A percentile compares a stretch with the other conserved stretches of the same genome.
These are phyloP conservation scores for Hymenoscyphus occultus DNA, from an alignment of 2,329 filamentous ascomycete genomes.

Conservation along the genomic window DNA sequence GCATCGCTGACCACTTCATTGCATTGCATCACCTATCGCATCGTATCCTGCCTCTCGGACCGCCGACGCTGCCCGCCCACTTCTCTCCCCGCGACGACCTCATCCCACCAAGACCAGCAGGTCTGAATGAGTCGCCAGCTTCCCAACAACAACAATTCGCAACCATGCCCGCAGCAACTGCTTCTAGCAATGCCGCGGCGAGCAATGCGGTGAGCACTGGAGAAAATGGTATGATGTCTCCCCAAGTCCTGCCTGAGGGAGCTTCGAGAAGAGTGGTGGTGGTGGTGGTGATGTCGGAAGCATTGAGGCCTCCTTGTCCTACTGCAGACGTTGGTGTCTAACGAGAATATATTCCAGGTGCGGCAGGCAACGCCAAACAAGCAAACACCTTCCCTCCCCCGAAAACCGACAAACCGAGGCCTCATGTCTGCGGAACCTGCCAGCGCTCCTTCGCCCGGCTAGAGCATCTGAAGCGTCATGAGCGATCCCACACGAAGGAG, in stretches of 20 bases:
- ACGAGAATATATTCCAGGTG: slow-evolving; percentile 15
- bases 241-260: background rate
- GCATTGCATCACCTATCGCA: background rate
- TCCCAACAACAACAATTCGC: slow-evolving; percentile 27
- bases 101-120: slow-evolving; percentile 21
- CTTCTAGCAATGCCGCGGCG: slow-evolving; percentile 27
- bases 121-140: slow-evolving; percentile 30
- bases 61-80: slow-evolving; percentile 21
- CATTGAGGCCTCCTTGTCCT: slow-evolving; percentile 18
- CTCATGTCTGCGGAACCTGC: slow-evolving; percentile 90
- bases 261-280: background rate
- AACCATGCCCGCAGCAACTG: slow-evolving; percentile 34
- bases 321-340: slow-evolving; percentile 7
- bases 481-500: slow-evolving; percentile 94
- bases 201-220: slow-evolving; percentile 30
- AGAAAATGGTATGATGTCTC: slow-evolving; percentile 33
- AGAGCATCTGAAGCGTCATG: slow-evolving; percentile 95
- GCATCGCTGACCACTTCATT: background rate
- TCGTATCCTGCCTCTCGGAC: background rate
- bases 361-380: slow-evolving; percentile 27
- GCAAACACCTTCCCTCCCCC: slow-evolving; percentile 61
- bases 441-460: slow-evolving; percentile 88
- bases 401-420: slow-evolving; percentile 95
- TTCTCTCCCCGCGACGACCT: slow-evolving; percentile 17
- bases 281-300: slow-evolving; percentile 4